Evolutionary conservation across 2,329 filamentous ascomycete species (phyloP), one percentile per base, ranked within the genome.

Genomic region (Sporothrix variecibatus): DNA sequence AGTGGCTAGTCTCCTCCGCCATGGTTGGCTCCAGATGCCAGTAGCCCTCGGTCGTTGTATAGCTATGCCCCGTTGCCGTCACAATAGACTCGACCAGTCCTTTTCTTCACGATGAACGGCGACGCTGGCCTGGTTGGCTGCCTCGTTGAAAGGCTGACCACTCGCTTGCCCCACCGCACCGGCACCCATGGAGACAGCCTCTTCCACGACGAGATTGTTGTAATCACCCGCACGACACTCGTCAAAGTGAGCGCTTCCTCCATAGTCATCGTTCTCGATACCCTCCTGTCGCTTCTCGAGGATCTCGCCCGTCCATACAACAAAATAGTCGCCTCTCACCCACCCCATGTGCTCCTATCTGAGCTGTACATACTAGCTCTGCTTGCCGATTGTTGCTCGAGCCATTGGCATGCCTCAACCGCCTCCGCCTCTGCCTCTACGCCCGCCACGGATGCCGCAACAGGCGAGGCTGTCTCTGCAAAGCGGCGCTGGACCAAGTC

Each of bases 291-390:
- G 53, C 82, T 91, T 6, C 84, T 91, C 64, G 88, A 91, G 79
- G 88, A 90, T 51, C 84, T 91, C 53, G 82, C 84, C 38, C 86
- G 86, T 69, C 86, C 88, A 3, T 89, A 89, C 79, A 49, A 28
- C 69, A 85, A 85, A 75, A 81, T 79, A 68, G 82, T 88, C 72
- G 81, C 85, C 64, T 81, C 83, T 28, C 89, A 90, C 77, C 89
- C 90, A 1, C 82, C 85, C 51, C 88, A 91, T 78, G 85, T 92
- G 71, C 82, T 92, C 43, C 85, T 89, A 65, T 92, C 91, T 23
- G 90, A 92, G 80, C 83, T 90, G 67, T 92, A 90, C 78, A 83
- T 92, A n/a, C 81, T 92, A 69, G 86, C 87, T 67, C 83, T 92
- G 58, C 85, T 90, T 49, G 88, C 90, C 79, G 90, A 92, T 78